A percentile compares a stretch with the other conserved stretches of the same genome.
These are phyloP conservation scores for Parastagonospora avenae DNA, from an alignment of 2,329 filamentous ascomycete genomes.

Conservation along the genomic window DNA sequence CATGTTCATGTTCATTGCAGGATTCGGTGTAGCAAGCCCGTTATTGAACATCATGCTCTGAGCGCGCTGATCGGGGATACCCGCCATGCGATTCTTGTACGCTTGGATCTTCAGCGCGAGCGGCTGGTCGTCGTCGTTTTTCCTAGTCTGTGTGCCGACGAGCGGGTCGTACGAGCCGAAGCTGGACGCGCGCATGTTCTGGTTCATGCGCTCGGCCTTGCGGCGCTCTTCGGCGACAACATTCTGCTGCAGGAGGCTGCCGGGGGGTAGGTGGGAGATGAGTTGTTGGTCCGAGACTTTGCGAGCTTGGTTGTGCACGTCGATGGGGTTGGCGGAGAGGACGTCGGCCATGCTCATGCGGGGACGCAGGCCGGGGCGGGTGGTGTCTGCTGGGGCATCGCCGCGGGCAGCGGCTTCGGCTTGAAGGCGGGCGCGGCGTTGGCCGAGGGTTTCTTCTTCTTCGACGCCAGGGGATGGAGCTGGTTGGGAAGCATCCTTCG, in stretches of 20 bases:
- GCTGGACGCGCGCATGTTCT: slow-evolving; percentile 40
- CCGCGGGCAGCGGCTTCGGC: slow-evolving; percentile 66
- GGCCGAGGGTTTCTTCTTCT: slow-evolving; percentile 79
- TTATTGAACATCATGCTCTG: slow-evolving; percentile 23
- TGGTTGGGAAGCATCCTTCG: slow-evolving; percentile 36
- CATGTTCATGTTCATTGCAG: slow-evolving; percentile 3
- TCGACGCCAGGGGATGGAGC: slow-evolving; percentile 38
- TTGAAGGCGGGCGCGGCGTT: slow-evolving; percentile 75
- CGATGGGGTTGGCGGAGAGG: slow-evolving; percentile 60
- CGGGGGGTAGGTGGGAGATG: slow-evolving; percentile 41
- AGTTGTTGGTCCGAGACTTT: slow-evolving; percentile 45
- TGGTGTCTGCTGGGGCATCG: slow-evolving; percentile 22
- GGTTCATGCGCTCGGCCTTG: slow-evolving; percentile 42
- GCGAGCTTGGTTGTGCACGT: slow-evolving; percentile 38
- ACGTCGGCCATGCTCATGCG: slow-evolving; percentile 67
- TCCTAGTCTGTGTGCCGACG: slow-evolving; percentile 26
- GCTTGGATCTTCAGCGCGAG: slow-evolving; percentile 43
- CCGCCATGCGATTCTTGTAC: slow-evolving; percentile 42
- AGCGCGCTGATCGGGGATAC: slow-evolving; percentile 8
- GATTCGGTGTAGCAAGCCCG: slow-evolving; percentile 1
- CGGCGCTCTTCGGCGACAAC: slow-evolving; percentile 45
- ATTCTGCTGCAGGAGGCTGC: slow-evolving; percentile 49
- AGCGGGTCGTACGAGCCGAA: slow-evolving; percentile 37
- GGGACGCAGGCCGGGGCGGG: slow-evolving; percentile 45
- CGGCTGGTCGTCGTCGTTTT: slow-evolving; percentile 33